Evolutionary conservation across 768 basidiomycete genomes (phyloP), one percentile per base, ranked within the genome.

Genomic region (Gautieria morchelliformis): DNA sequence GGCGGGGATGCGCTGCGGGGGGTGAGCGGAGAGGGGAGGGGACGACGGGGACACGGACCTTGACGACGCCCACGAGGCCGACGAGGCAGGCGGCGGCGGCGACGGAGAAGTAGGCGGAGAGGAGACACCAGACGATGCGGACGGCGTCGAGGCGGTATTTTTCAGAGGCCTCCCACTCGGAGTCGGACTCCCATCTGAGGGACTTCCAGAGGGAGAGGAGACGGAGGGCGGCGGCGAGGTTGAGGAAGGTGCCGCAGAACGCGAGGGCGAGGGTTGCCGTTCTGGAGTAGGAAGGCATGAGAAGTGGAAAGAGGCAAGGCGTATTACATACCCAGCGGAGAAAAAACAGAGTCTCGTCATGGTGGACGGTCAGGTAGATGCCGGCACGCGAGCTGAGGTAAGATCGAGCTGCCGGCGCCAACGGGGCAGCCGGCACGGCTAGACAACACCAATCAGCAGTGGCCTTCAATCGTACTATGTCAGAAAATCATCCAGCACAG

Each of bases 41-140:
- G 51, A 20, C 37, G 20, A 58, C n/a, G n/a, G n/a, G n/a, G 22
- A 24, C 42, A 71, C 72, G 45, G 57, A 87, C 89, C 74, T 81
- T 83, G 63, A 83, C 64, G 58, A 87, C 78, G n/a, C 89, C 89
- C 14, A 74, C 67, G 53, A 90, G 71, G 19, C 89, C 89, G 1
- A 88, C 71, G 6, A 77, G 68, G 61, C 80, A 85, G 8, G 88
- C 83, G 11, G 78, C 68, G 0, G 84, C 78, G 7, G 85, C 83
- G 0, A 81, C 77, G 7, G 77, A 72, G 64, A 89, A 85, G 68
- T 91, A 89, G 20, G 78, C 69, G 30, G 77, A 80, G 32, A 86
- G 73, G 45, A 90, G 74, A 10, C 72, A 81, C 71, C 84, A 87
- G 27, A 87, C 65, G 53, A 79, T 67, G 39, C 71, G 66, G n/a